Conservation (phyloP, 2,329 filamentous ascomycete species). For the Blastomyces emzantsi region DNA sequence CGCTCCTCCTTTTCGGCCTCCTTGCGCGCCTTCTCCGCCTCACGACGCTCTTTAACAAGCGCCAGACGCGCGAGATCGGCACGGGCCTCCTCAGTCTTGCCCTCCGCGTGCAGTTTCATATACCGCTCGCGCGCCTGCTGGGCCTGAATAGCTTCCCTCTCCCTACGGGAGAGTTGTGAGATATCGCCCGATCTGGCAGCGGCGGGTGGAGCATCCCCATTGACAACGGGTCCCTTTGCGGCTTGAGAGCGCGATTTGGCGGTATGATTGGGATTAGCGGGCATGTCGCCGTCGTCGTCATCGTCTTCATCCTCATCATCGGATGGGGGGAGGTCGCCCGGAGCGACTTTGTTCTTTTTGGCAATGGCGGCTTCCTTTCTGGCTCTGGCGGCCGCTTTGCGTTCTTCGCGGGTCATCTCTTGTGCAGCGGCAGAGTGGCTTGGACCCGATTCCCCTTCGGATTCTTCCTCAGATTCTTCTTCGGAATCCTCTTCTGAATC, state of each 20-base stretch:
- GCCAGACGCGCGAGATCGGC: slow-evolving; percentile 76
- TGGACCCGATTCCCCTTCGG: slow-evolving; percentile 40
- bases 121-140: slow-evolving; percentile 84
- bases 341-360: slow-evolving; percentile 62
- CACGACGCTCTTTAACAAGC: slow-evolving; percentile 76
- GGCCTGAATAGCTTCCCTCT: slow-evolving; percentile 74
- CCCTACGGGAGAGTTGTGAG: slow-evolving; percentile 54
- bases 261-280: slow-evolving; percentile 83
- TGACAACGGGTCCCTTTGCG: slow-evolving; percentile 39
- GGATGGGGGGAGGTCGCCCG: slow-evolving; percentile 76
- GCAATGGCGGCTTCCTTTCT: slow-evolving; percentile 84
- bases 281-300: slow-evolving; percentile 38
- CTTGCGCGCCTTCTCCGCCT: slow-evolving; percentile 72
- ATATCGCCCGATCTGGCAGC: slow-evolving; percentile 42
- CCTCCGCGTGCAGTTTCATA: slow-evolving; percentile 82
- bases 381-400: slow-evolving; percentile 77
- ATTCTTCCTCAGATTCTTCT: slow-evolving; percentile 39
- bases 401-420: slow-evolving; percentile 72
- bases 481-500: slow-evolving; percentile 43
- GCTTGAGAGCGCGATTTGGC: slow-evolving; percentile 61
- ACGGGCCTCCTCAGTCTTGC: slow-evolving; percentile 93
- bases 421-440: slow-evolving; percentile 39
- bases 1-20: slow-evolving; percentile 58
- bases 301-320: slow-evolving; percentile 33
- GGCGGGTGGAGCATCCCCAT: slow-evolving; percentile 19